Evolutionary conservation across 2,329 filamentous ascomycete species (phyloP), one percentile per base, ranked within the genome.

Genomic region (Claviceps pazoutovae): DNA sequence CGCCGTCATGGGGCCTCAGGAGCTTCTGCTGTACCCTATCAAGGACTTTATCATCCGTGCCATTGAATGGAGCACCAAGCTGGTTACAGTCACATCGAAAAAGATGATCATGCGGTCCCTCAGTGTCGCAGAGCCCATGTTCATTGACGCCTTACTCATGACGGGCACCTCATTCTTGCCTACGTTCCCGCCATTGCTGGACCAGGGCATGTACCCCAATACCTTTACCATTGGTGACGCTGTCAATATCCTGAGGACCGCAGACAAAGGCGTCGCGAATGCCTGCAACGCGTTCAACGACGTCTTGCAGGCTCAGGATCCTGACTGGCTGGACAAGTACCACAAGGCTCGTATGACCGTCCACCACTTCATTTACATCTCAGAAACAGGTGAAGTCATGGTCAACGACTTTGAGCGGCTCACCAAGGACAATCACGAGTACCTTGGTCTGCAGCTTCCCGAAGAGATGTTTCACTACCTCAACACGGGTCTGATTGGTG

Each of bases 401-500:
- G 84, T 89, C 16, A 75, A 88, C 60, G 83, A 90, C 59, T 78
- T 75, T 51, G 84, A 87, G 7, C 75, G 80, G 51, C 78, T 89
- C 19, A 90, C 93, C 2, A 78, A 78, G 46, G 90, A 97, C 63
- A 83, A 93, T 57, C 87, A 94, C 63, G 84, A 91, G 61, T 90
- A 96, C 63, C 80, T 96, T 55, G 89, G 89, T n/a, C 80, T 94
- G 54, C 85, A 90, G 54, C 74, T 98, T 5, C 89, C 93, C 0
- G 82, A 89, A 42, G 93, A 98, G 67, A 74, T 97, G 17, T 90
- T 91, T 64, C 86, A 88, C 66, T 97, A 97, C 65, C 75, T 96
- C 48, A 89, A 88, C 53, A 83, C 79, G 49, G 93, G 88, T 37
- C 71, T 96, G 44, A 80, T 97, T 57, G 82, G 87, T 30, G 76